Evolutionary conservation across 2,329 filamentous ascomycete genomes (phyloP), one percentile per base, ranked within the genome.

Genomic region (Curvularia lunata): DNA sequence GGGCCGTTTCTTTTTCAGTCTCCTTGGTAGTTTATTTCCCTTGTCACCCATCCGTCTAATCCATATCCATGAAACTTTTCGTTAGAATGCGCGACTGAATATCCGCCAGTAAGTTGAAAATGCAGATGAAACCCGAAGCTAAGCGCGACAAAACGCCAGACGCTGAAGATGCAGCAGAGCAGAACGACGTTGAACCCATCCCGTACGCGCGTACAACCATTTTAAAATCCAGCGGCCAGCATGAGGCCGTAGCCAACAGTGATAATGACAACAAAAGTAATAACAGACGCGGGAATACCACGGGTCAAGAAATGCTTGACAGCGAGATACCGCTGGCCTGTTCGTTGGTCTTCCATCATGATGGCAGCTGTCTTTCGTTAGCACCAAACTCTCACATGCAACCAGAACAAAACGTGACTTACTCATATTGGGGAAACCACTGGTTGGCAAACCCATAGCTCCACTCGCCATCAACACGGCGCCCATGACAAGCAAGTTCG

Each of bases 381-480:
- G 63, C 27, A 52, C 18, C 16, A 10, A 41, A 40, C 56, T 18
- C 16, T n/a, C 5, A 9, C 19, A 45, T 25, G 13, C 13, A 6
- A 41, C 57, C 21, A 37, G 38, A 10, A 55, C 13, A 30, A 18
- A 21, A 21, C 41, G 18, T 13, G 45, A 90, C 92, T 84, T 86
- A 97, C 93, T 99, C 95, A 99, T 99, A 69, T 99, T 99, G 1
- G 95, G 95, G 80, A 99, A 99, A 8, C 95, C 96, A 74, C 89
- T 94, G 0, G 95, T 99, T 2, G 95, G 95, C 77, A 99, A 78
- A 12, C 89, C 95, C 95, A 99, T 99, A 2, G 92, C 95, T n/a
- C 93, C 93, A 64, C 90, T 94, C 74, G 95, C 97, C 92, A 99
- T 99, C 62, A 99, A 80, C 10, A 96, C 94, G 53, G 91, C 89